A percentile compares a stretch with the other conserved stretches of the same genome.
phyloP scores from a whole-genome alignment of 164 flowering plant genomes.

The Amborella trichopoda region DNA sequence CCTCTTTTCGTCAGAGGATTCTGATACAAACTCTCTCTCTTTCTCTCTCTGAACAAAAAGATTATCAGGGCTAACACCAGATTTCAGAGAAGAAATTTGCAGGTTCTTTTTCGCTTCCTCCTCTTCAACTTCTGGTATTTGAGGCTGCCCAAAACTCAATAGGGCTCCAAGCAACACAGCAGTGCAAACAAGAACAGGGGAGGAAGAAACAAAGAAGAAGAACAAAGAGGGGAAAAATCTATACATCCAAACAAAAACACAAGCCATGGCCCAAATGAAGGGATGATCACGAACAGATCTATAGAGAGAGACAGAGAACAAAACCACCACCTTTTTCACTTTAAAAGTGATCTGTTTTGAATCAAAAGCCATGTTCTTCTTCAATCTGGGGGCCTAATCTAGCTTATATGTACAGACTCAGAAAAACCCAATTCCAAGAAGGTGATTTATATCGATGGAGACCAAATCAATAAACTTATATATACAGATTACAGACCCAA shows the following conservation, averaged over 20 bases:
- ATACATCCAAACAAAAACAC: slow-evolving; percentile 28
- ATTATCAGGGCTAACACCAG: slow-evolving; percentile 17
- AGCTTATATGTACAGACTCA: background rate
- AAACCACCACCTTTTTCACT: slow-evolving; percentile 15
- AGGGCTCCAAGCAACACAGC: slow-evolving; percentile 83
- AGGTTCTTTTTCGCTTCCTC: slow-evolving; percentile 23
- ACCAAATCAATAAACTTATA: too few relatives aligned
- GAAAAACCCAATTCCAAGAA: background rate
- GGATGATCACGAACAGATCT: slow-evolving; percentile 33
- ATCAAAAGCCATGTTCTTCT: slow-evolving; percentile 38
- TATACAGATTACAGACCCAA: slow-evolving; percentile 1
- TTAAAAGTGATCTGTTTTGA: slow-evolving; percentile 19
- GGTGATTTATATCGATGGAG: too few relatives aligned
- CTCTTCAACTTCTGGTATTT: slow-evolving; percentile 41
- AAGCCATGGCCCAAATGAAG: slow-evolving; percentile 19
- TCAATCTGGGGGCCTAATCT: background rate
- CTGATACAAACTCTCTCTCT: slow-evolving; percentile 23
- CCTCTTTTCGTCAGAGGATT: slow-evolving; percentile 15
- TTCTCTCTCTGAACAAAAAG: slow-evolving; percentile 32
- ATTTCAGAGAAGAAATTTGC: slow-evolving; percentile 24
- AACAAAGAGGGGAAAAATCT: slow-evolving; percentile 59
- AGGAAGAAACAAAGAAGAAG: slow-evolving; percentile 55
- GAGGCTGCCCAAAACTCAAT: slow-evolving; percentile 69
- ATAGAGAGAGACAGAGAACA: slow-evolving; percentile 16
- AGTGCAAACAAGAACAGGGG: slow-evolving; percentile 83